These are phyloP conservation scores for Fraxinus nigra DNA, from an alignment of 305 asterid genomes.

Conservation along the genomic window DNA sequence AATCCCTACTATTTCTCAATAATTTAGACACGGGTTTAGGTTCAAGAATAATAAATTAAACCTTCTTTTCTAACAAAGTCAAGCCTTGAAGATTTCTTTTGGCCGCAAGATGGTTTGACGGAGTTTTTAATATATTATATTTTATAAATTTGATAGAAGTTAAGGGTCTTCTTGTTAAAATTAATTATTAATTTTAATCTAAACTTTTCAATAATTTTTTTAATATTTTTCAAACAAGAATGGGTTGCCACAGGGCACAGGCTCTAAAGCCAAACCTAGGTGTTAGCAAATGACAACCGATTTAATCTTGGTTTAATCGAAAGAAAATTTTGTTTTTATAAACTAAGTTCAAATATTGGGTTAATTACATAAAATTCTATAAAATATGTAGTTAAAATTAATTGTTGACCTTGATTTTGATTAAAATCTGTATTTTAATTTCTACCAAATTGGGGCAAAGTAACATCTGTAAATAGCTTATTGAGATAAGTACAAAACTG, in stretches of 20 bases:
- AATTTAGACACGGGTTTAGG: not conserved
- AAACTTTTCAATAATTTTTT: too few relatives aligned
- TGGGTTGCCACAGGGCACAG: not conserved
- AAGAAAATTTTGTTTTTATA: not conserved
- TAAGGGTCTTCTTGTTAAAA: not conserved
- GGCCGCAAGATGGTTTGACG: not conserved
- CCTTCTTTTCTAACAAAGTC: not conserved
- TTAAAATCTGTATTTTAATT: too few relatives aligned
- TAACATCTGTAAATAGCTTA: not conserved
- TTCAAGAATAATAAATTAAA: not conserved
- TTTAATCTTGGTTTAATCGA: not conserved
- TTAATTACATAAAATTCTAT: not conserved
- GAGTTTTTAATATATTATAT: too few relatives aligned
- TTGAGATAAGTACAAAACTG: not conserved
- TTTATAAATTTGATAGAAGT: too few relatives aligned
- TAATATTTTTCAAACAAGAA: not conserved
- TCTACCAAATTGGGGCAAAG: too few relatives aligned
- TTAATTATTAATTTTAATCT: not conserved
- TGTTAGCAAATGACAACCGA: not conserved
- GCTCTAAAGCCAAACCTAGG: not conserved
- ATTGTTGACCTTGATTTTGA: too few relatives aligned
- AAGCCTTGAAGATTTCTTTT: not conserved
- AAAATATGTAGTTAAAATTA: too few relatives aligned
- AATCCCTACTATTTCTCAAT: not conserved
- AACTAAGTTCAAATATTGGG: not conserved